Percentiles rank a stretch among this genome's conserved stretches.
These are phyloP conservation scores for Xylariaceae sp. DNA, from an alignment of 2,329 filamentous ascomycete species.

Conservation along the genomic window DNA sequence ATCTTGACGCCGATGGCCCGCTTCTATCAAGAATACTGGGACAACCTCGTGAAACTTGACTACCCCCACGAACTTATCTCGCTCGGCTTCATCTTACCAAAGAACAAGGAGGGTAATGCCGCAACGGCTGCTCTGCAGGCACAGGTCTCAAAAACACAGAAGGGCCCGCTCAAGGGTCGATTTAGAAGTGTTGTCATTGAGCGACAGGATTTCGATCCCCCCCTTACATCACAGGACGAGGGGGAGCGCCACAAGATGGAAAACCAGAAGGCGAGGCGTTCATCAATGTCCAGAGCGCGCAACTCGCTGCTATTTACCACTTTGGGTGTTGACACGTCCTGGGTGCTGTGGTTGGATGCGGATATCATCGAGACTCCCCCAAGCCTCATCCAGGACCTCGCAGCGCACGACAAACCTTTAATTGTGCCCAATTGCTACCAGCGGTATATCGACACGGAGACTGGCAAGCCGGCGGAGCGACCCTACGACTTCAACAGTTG, in stretches of 20 bases:
- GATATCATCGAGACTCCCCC: constrained; percentile 88
- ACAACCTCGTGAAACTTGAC: constrained; percentile 75
- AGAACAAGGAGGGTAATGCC: constrained; percentile 84
- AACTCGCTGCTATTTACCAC: constrained; percentile 96
- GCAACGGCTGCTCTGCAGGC: constrained; percentile 80
- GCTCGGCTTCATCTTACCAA: constrained; percentile 92
- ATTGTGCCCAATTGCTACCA: constrained; percentile 97
- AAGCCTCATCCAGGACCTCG: constrained; percentile 85
- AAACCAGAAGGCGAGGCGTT: constrained; percentile 80
- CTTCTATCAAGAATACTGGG: constrained; percentile 95
- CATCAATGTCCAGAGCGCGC: constrained; percentile 87
- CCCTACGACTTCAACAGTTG: constrained; percentile 98
- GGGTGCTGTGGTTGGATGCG: constrained; percentile 94
- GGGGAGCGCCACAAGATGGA: constrained; percentile 84
- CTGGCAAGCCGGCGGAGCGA: constrained; percentile 67
- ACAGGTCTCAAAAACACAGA: constrained; percentile 80
- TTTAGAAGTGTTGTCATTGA: constrained; percentile 94
- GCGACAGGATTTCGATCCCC: constrained; percentile 88
- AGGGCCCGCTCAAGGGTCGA: constrained; percentile 71
- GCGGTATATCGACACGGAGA: constrained; percentile 66
- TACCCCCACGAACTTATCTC: constrained; percentile 96
- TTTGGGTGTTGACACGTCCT: constrained; percentile 81
- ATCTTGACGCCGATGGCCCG: constrained; percentile 89
- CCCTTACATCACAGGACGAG: constrained; percentile 76
- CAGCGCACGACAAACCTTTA: constrained; percentile 80